Conservation (phyloP, 2,329 filamentous ascomycete species). For the Coniella lustricola region DNA sequence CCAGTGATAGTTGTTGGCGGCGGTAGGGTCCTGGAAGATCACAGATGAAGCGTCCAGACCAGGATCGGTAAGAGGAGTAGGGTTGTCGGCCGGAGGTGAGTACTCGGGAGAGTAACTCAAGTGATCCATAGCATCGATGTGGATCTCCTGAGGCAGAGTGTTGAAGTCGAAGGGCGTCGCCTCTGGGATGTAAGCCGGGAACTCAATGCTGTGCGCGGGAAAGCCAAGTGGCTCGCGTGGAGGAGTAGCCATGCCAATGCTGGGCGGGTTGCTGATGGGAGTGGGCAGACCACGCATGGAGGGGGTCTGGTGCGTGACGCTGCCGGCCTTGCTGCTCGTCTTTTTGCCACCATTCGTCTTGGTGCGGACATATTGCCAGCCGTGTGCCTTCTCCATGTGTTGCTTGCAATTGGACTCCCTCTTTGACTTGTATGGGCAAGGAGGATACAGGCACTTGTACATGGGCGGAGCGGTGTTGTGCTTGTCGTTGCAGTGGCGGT, state of each 20-base stretch:
- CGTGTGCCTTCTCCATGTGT: slow-evolving; percentile 96
- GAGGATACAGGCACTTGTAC: slow-evolving; percentile 75
- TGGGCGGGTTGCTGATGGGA: slow-evolving; percentile 49
- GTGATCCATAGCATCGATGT: slow-evolving; percentile 19
- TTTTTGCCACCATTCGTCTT: slow-evolving; percentile 77
- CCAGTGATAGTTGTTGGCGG: slow-evolving; percentile 48
- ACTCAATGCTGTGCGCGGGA: slow-evolving; percentile 36
- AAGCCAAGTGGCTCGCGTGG: slow-evolving; percentile 39
- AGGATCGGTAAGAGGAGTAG: slow-evolving; percentile 34
- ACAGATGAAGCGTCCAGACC: slow-evolving; percentile 41
- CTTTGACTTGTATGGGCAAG: slow-evolving; percentile 91
- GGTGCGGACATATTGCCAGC: slow-evolving; percentile 82
- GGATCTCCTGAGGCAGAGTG: slow-evolving; percentile 31
- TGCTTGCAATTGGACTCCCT: slow-evolving; percentile 96
- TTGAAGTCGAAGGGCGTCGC: slow-evolving; percentile 40
- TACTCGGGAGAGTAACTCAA: slow-evolving; percentile 20
- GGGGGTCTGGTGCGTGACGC: slow-evolving; percentile 47
- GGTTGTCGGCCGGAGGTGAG: slow-evolving; percentile 41
- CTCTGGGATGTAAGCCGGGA: slow-evolving; percentile 41
- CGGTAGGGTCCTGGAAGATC: slow-evolving; percentile 50
- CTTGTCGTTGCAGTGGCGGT: slow-evolving; percentile 94
- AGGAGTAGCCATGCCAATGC: slow-evolving; percentile 50
- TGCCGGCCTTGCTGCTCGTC: slow-evolving; percentile 35
- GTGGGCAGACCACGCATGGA: slow-evolving; percentile 55
- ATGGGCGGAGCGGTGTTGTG: slow-evolving; percentile 74